Evolutionary conservation across 768 basidiomycete genomes (phyloP).

Genomic region (Hygrocybe coccinea): DNA sequence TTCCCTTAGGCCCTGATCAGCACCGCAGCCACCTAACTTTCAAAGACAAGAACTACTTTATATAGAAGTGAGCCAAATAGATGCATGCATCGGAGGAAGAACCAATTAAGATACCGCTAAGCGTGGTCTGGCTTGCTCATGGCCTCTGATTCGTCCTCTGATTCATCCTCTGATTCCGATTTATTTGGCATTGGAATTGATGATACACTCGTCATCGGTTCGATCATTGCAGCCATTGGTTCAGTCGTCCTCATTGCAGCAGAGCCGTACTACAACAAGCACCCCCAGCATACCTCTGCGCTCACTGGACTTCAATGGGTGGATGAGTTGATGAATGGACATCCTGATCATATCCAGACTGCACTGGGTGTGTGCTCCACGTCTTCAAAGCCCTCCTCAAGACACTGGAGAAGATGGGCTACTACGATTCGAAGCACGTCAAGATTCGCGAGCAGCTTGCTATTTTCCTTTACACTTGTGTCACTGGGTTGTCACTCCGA

Average conservation of each 20-base stretch:
- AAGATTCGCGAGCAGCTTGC: slow-evolving; percentile 12
- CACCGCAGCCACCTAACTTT: no score
- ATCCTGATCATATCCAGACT: slow-evolving; percentile 12
- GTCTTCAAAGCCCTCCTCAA: neutral
- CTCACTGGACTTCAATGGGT: slow-evolving; percentile 19
- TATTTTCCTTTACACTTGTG: no score
- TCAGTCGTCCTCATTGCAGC: neutral
- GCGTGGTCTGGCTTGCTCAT: no score
- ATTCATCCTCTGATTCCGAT: no score
- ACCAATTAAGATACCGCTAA: no score
- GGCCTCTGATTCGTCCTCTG: no score
- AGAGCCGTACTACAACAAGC: neutral
- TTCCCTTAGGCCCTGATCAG: no score
- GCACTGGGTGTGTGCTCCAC: neutral
- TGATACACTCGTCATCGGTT: neutral
- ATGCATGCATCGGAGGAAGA: no score
- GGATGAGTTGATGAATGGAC: slow-evolving; percentile 15
- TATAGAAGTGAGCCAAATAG: no score
- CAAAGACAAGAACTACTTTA: no score
- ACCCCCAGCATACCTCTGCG: slow-evolving; percentile 10
- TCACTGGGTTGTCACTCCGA: no score
- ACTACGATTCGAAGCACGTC: slow-evolving; percentile 24
- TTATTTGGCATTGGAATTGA: no score
- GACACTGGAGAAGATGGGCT: slow-evolving; percentile 15
- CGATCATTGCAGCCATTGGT: neutral